Evolutionary conservation across 768 basidiomycete species (phyloP).

Genomic region (Boletus huronensis): DNA sequence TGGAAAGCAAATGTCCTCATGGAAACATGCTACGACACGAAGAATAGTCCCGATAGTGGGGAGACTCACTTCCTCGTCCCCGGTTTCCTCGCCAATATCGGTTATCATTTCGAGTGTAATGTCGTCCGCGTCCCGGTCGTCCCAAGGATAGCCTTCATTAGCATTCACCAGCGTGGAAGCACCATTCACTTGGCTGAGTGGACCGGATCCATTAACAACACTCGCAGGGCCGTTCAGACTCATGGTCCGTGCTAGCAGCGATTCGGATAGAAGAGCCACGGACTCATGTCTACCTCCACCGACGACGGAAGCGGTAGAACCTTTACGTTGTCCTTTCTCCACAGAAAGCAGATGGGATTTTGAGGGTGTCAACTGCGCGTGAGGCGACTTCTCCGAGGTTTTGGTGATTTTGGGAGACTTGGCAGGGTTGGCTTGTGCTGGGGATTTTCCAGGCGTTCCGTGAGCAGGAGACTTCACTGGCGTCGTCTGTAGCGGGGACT

Average conservation of each 20-base stretch:
- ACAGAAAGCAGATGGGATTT: constrained; percentile 14
- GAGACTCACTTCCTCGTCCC: constrained; percentile 65
- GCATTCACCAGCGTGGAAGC: constrained; percentile 19
- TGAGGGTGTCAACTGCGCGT: constrained; percentile 19
- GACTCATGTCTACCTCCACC: constrained; percentile 18
- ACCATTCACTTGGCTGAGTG: constrained; percentile 23
- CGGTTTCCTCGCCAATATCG: constrained; percentile 49
- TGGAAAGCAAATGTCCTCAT: background rate
- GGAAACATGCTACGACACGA: background rate
- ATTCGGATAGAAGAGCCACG: constrained; percentile 17
- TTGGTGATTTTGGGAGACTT: constrained; percentile 23
- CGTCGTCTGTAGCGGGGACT: constrained; percentile 14
- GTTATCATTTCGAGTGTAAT: constrained; percentile 75
- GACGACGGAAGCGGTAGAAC: constrained; percentile 15
- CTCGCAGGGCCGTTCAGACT: constrained; percentile 16
- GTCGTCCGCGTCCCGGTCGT: constrained; percentile 48
- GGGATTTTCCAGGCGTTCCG: constrained; percentile 21
- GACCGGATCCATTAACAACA: constrained; percentile 16
- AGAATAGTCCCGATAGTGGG: background rate
- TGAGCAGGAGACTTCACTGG: constrained; percentile 18
- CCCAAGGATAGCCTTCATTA: constrained; percentile 24
- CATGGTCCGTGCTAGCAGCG: constrained; percentile 10
- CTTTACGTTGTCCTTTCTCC: constrained; percentile 21
- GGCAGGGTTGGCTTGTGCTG: constrained; percentile 18
- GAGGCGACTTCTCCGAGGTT: constrained; percentile 22